Evolutionary conservation across 176 grass and related monocot species (phyloP), one percentile per base, ranked within the genome.

Genomic region (Tuctoria greenei): DNA sequence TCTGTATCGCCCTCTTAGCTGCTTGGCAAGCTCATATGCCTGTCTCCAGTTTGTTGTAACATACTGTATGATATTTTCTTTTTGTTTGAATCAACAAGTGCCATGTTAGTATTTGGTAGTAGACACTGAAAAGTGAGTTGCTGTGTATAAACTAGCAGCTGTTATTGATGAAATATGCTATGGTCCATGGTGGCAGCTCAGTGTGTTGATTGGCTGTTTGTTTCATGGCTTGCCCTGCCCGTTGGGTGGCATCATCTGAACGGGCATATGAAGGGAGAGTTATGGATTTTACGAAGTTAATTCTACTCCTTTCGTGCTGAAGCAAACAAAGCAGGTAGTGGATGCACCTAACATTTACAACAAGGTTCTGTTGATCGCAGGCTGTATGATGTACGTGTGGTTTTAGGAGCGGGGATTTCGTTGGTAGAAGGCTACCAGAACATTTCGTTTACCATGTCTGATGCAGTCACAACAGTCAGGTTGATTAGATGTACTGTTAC

Each of bases 241-340:
- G 21, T 80, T 61, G 54, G 77, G 24, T 58, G 13, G 11, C 35
- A 18, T 74, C 64, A 46, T 82, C 38, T 82, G 72, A 83, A 68
- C 10, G 63, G 10, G 5, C 21, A 23, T 42, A 51, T n/a, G 7
- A 10, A 2, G 72, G 52, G 40, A 47, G 39, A 71, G 21, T 47
- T 67, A 52, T 60, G 25, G 18, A 5, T 31, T 45, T 27, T 61
- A 26, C 57, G 7, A 24, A n/a, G 38, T 18, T 44, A 43, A 61
- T 20, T 74, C 5, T 43, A 15, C 16, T 23, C 12, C 15, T 16
- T 41, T n/a, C 31, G 39, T 74, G 20, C 21, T 35, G 39, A 75
- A 47, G 50, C 8, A 17, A 75, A 15, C 34, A 31, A 24, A 44
- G 20, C 80, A 20, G 26, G 40, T 45, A 57, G 26, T 46, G 51